Evolutionary conservation across 176 grass and related monocot species (phyloP), one percentile per base, ranked within the genome.

Genomic region (Aegilops umbellulata): DNA sequence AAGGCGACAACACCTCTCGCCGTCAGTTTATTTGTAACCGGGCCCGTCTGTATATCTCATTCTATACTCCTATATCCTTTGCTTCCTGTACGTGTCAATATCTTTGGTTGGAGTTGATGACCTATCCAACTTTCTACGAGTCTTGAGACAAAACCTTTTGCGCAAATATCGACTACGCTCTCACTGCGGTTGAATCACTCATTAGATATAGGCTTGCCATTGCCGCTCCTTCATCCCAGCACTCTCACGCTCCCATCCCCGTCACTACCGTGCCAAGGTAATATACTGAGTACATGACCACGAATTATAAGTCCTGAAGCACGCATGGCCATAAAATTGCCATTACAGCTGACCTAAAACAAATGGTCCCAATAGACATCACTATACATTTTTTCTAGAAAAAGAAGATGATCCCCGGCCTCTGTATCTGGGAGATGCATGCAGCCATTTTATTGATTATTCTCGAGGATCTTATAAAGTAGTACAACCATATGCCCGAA

Each of bases 121-220:
- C 13, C 76, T 25, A 74, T 80, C 75, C 76, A 65, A 89, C 39
- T 71, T 26, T 38, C 23, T 19, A 32, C 38, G 23, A 42, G 53
- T 58, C 61, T 79, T n/a, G 74, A 30, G 24, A 11, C 39, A 26
- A 46, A 64, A 46, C 23, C 22, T 10, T 69, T 69, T 53, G 49
- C 49, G 1, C 49, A 53, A 53, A 53, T 53, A 69, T 35, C 17
- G 35, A 13, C 8, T 31, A 8, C 14, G 22, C 24, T 41, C 39
- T 81, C 77, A 69, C 76, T n/a, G 69, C 6, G 46, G 60, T 89
- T 81, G 77, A 14, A 81, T 80, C 44, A 84, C 60, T 80, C 77
- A 81, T 60, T 76, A 46, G 17, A 1, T 34, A 77, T 20, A 77
- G 47, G 55, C 20, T 11, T 46, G 24, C 19, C 57, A 65, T 42